phyloP scores from a whole-genome alignment of 768 basidiomycete genomes.

The Boletus speciosus region DNA sequence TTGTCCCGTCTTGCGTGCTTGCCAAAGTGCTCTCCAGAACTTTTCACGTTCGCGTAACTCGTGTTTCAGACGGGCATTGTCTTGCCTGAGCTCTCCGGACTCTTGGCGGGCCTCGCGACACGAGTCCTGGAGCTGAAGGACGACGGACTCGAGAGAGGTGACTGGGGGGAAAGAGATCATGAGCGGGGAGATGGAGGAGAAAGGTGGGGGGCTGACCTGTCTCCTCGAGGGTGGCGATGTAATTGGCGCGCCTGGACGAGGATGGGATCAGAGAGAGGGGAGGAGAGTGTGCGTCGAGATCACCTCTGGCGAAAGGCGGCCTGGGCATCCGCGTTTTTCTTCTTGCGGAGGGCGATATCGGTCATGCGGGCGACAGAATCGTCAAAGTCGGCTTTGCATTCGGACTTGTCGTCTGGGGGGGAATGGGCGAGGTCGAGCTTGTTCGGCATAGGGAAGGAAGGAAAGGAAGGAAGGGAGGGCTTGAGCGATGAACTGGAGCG shows the following conservation, averaged over 20 bases:
- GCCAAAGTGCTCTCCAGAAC: conserved; percentile 67
- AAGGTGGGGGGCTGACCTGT: conserved; percentile 45
- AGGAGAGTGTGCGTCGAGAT: conserved; percentile 3
- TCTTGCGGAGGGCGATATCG: conserved; percentile 73
- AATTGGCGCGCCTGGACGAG: conserved; percentile 61
- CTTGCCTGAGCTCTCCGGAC: conserved; percentile 57
- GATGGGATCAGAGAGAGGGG: conserved; percentile 20
- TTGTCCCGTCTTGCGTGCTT: conserved; percentile 56
- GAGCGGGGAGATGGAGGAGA: conserved; percentile 7
- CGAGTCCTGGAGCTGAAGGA: conserved; percentile 79
- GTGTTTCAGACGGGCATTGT: conserved; percentile 60
- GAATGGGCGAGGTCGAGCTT: conserved; percentile 26
- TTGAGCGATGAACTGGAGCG: conserved; percentile 10
- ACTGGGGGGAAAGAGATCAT: conserved; percentile 41
- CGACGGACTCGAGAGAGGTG: conserved; percentile 80
- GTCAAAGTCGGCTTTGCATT: conserved; percentile 37
- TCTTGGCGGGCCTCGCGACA: conserved; percentile 66
- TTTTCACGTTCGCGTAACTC: conserved; percentile 72
- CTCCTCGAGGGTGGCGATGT: conserved; percentile 84
- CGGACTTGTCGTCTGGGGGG: conserved; percentile 36
- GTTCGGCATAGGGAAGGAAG: conserved; percentile 25
- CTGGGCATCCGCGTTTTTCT: conserved; percentile 89
- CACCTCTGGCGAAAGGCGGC: conserved; percentile 74
- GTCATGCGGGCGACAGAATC: conserved; percentile 43
- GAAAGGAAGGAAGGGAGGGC: conserved; percentile 5